These are phyloP conservation scores for Blepharisma undulans DNA, from an alignment of 169 alveolate species.

Conservation along the genomic window DNA sequence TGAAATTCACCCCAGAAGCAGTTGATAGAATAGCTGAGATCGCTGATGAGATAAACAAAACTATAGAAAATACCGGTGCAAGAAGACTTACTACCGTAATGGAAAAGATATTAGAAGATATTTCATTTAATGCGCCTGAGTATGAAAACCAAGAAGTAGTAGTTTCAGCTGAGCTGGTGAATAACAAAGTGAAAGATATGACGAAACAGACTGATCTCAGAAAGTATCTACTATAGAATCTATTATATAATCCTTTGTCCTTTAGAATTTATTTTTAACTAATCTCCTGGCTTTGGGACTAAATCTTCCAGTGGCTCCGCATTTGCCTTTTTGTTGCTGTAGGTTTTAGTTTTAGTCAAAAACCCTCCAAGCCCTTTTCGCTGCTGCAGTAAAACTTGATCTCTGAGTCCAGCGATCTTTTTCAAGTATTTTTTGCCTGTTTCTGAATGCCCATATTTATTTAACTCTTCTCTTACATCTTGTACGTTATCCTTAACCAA, in stretches of 20 bases:
- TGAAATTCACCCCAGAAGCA: constrained; percentile 77
- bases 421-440: constrained; percentile 58
- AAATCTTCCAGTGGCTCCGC: neutral
- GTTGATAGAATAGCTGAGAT: constrained; percentile 66
- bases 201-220: constrained; percentile 55
- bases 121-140: constrained; percentile 66
- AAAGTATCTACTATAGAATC: constrained; percentile 42
- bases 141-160: constrained; percentile 44
- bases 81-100: constrained; percentile 88
- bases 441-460: constrained; percentile 59
- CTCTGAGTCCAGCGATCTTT: neutral
- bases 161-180: constrained; percentile 52
- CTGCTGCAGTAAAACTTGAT: neutral
- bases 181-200: constrained; percentile 44
- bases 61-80: constrained; percentile 90
- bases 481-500: constrained; percentile 51
- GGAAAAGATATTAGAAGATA: constrained; percentile 77
- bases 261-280: neutral
- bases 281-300: neutral
- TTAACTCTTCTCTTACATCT: constrained; percentile 67
- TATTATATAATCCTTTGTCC: neutral
- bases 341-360: neutral
- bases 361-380: constrained; percentile 1
- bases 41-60: constrained; percentile 77
- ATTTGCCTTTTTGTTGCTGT: neutral